phyloP scores from a whole-genome alignment of 2,329 filamentous ascomycete species.

The Aspergillus puulaauensis region DNA sequence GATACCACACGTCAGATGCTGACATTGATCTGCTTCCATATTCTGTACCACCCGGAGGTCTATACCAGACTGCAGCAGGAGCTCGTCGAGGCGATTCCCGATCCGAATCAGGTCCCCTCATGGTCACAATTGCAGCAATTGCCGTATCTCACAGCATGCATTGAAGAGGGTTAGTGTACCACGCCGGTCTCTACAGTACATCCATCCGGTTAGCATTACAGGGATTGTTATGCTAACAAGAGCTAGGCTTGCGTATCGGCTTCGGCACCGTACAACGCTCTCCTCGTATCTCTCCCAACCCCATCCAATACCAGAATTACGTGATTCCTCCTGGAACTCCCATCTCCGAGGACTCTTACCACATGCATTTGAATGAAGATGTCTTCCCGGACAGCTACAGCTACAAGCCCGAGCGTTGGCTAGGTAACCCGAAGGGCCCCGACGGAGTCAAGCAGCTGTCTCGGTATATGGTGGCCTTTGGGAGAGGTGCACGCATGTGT shows the following conservation, averaged over 20 bases:
- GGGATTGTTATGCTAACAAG: too few relatives aligned
- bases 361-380: background rate
- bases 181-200: too few relatives aligned
- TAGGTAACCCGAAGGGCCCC: background rate
- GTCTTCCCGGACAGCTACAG: background rate
- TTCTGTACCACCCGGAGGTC: background rate
- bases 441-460: background rate
- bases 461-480: conserved; percentile 1
- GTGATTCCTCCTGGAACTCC: background rate
- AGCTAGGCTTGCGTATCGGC: background rate
- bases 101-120: background rate
- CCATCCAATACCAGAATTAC: too few relatives aligned
- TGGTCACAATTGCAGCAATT: background rate
- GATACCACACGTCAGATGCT: background rate
- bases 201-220: too few relatives aligned
- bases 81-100: background rate
- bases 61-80: background rate
- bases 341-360: background rate
- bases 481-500: conserved; percentile 2
- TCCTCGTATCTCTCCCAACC: too few relatives aligned
- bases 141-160: conserved; percentile 1
- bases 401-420: conserved; percentile 5
- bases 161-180: conserved; percentile 1
- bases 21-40: conserved; percentile 3
- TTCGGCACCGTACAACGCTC: background rate